Percentiles rank a stretch among this genome's conserved stretches.
Evolutionary conservation across 208 protist species (phyloP).

Genomic region (Entamoeba invadens): DNA sequence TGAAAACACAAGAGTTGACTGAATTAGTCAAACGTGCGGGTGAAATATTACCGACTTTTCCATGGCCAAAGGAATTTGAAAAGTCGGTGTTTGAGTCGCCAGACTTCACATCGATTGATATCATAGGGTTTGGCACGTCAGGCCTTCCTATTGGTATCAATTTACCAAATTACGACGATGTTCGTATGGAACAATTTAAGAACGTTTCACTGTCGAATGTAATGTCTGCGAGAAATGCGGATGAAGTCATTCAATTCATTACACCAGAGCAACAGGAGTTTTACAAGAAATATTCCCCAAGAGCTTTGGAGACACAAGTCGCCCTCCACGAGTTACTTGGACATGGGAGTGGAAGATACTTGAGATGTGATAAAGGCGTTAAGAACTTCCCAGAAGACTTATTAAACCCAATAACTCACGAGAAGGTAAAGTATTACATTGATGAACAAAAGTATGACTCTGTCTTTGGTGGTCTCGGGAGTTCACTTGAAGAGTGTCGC

Average conservation of each 20-base stretch:
- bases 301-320: constrained; percentile 10
- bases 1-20: not conserved
- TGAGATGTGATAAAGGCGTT: not conserved
- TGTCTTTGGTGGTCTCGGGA: not conserved
- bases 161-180: constrained; percentile 41
- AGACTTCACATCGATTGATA: constrained; percentile 28
- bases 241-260: not conserved
- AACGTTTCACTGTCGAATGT: constrained; percentile 36
- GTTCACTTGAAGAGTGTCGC: not conserved
- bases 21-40: not conserved
- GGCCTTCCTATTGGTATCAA: constrained; percentile 37
- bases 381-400: not conserved
- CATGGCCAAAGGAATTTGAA: constrained; percentile 16
- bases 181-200: constrained; percentile 30
- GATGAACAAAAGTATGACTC: not conserved
- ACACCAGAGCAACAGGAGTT: not conserved
- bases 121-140: constrained; percentile 23
- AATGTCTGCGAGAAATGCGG: not conserved
- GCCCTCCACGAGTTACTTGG: constrained; percentile 37
- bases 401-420: not conserved
- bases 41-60: constrained; percentile 18
- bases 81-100: constrained; percentile 26
- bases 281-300: not conserved
- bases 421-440: not conserved
- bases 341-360: constrained; percentile 20